A percentile compares a stretch with the other conserved stretches of the same genome.
phyloP scores from a whole-genome alignment of 805 yeast genomes.

The Candida railenensis region DNA sequence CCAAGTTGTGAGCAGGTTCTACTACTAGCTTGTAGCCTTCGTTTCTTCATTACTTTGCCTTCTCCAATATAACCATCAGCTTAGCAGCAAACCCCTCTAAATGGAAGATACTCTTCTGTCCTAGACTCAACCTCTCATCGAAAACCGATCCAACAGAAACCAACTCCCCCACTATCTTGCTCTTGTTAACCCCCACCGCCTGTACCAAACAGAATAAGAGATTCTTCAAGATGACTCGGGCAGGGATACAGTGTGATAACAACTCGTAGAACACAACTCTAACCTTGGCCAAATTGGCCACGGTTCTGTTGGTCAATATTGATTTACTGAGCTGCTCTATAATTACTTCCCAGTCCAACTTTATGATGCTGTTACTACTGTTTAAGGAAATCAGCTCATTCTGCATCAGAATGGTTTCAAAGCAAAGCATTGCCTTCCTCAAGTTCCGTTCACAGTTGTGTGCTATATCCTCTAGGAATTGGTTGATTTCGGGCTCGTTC shows the following conservation, averaged over 20 bases:
- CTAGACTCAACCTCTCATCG: slow-evolving; percentile 85
- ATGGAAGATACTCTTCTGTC: slow-evolving; percentile 89
- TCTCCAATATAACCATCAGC: slow-evolving; percentile 75
- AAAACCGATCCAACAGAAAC: slow-evolving; percentile 62
- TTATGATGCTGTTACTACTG: slow-evolving; percentile 48
- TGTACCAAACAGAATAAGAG: slow-evolving; percentile 45
- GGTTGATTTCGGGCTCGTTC: slow-evolving; percentile 30
- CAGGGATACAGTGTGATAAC: slow-evolving; percentile 90
- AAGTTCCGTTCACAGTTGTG: slow-evolving; percentile 64
- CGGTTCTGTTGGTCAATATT: slow-evolving; percentile 62
- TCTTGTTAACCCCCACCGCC: slow-evolving; percentile 13
- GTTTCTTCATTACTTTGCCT: background rate
- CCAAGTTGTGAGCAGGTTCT: no score
- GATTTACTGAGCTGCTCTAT: slow-evolving; percentile 62
- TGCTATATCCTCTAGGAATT: slow-evolving; percentile 53
- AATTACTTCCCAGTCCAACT: slow-evolving; percentile 90
- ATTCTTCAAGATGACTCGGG: slow-evolving; percentile 71
- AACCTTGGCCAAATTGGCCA: slow-evolving; percentile 56
- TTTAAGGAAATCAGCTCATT: slow-evolving; percentile 48
- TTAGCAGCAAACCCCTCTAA: slow-evolving; percentile 91
- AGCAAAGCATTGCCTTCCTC: slow-evolving; percentile 70
- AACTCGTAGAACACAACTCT: slow-evolving; percentile 78
- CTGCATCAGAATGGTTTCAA: slow-evolving; percentile 80
- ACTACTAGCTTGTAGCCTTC: background rate
- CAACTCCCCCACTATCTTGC: slow-evolving; percentile 39